phyloP scores from a whole-genome alignment of 257 asterid species.

The Leptodermis oblonga region DNA sequence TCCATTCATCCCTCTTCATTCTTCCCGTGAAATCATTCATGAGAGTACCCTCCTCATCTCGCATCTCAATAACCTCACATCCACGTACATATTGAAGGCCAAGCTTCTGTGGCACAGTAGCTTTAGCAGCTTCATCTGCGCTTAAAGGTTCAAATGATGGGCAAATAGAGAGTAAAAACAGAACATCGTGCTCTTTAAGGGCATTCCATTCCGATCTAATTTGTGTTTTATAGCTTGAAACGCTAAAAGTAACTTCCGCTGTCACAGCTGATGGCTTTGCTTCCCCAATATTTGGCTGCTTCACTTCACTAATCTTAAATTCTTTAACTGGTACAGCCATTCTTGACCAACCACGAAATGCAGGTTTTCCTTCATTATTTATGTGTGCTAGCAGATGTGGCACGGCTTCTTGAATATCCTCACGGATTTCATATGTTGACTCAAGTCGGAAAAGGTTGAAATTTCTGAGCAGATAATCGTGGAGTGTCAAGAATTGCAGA shows the following conservation, averaged over 20 bases:
- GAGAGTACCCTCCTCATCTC: slow-evolving; percentile 94
- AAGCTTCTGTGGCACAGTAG: slow-evolving; percentile 88
- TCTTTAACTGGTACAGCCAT: slow-evolving; percentile 96
- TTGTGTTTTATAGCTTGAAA: slow-evolving; percentile 92
- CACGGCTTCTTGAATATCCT: slow-evolving; percentile 97
- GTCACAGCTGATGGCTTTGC: slow-evolving; percentile 92
- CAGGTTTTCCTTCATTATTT: slow-evolving; percentile 93
- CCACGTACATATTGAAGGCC: slow-evolving; percentile 98
- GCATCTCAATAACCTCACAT: slow-evolving; percentile 91
- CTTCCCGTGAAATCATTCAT: slow-evolving; percentile 98
- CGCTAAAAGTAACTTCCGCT: slow-evolving; percentile 83
- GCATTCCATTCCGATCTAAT: slow-evolving; percentile 98
- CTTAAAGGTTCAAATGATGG: slow-evolving; percentile 93
- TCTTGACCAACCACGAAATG: slow-evolving; percentile 99
- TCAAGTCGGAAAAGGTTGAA: slow-evolving; percentile 98
- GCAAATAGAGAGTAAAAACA: slow-evolving; percentile 75
- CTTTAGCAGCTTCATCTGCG: slow-evolving; percentile 76
- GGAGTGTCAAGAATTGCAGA: slow-evolving; percentile 91
- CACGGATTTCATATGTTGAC: slow-evolving; percentile 97
- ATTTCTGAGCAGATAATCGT: slow-evolving; percentile 94
- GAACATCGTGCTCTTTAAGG: slow-evolving; percentile 95
- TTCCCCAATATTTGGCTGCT: slow-evolving; percentile 97
- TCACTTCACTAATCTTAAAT: slow-evolving; percentile 68
- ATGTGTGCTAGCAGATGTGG: slow-evolving; percentile 88
- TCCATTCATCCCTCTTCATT: slow-evolving; percentile 98